Base-by-base conservation (phyloP, 2,329 filamentous ascomycete genomes). In the Xylariaceae sp. region DNA sequence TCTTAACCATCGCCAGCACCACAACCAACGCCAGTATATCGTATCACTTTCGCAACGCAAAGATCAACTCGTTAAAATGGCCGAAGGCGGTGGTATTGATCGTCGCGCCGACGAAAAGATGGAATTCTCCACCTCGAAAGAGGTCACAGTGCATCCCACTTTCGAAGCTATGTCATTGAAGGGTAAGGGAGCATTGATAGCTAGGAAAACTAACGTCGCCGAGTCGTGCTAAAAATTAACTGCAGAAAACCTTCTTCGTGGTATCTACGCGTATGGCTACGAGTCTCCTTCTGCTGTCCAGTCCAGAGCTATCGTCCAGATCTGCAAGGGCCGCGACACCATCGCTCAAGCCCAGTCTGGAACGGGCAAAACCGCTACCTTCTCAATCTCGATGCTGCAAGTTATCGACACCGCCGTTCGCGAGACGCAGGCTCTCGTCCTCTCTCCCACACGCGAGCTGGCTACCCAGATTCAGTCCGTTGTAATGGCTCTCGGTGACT, bases 401-500 rank as follows among this genome's bases (percentile, higher is more conserved):
- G 90, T 96, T 68, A 96, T 97, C 76, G 92, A 96, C 71, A 96
- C 92, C 6, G 91, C 89, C 33, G 88, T 96, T 49, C 88, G 92
- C 66, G 91, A 96, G 76, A 94, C 91, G 30, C 92, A 97, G 79
- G 94, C 94, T 4, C 86, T 99, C 37, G 92, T 99, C 8, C 85
- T 99, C 7, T 97, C 94, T 3, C 94, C 94, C 2, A 97, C 93
- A 16, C 91, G 94, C 71, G 94, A 99, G 82, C 81, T 99, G 61
- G 94, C 94, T 39, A 97, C 93, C 23, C 94, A 99, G 77, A 99
- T 99, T 62, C 94, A 99, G 77, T 96, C 91, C 29, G 94, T 99
- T 55, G 89, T 99, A 65, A 96, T 97, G 86, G 94, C 94, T n/a
- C 84, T 99, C n/a, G 94, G 94, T 62, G 94, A 99, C 75, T 99